These are phyloP conservation scores for Paramyrothecium sp. DNA, from an alignment of 2,329 filamentous ascomycete genomes.

Conservation along the genomic window DNA sequence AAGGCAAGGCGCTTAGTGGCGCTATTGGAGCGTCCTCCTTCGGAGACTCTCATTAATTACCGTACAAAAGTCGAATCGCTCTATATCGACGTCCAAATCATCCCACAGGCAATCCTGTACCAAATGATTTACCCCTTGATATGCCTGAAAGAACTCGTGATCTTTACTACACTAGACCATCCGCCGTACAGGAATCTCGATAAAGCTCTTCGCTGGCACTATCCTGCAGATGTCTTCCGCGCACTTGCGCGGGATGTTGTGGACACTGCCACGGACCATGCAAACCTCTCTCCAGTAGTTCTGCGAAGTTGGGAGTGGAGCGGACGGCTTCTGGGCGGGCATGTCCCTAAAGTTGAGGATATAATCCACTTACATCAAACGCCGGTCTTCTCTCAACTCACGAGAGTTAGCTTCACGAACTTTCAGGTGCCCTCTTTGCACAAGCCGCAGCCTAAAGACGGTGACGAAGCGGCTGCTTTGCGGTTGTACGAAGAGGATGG, in stretches of 20 bases:
- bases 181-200: slow-evolving; percentile 63
- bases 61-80: slow-evolving; percentile 68
- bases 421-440: slow-evolving; percentile 55
- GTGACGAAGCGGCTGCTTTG: slow-evolving; percentile 27
- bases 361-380: slow-evolving; percentile 52
- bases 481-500: slow-evolving; percentile 37
- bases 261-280: slow-evolving; percentile 25
- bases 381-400: slow-evolving; percentile 54
- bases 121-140: slow-evolving; percentile 63
- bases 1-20: slow-evolving; percentile 44
- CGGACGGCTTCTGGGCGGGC: slow-evolving; percentile 47
- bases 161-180: slow-evolving; percentile 69
- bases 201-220: slow-evolving; percentile 64
- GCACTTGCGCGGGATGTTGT: slow-evolving; percentile 55
- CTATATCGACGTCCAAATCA: slow-evolving; percentile 68
- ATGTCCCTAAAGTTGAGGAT: slow-evolving; percentile 44
- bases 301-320: slow-evolving; percentile 63
- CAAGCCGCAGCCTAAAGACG: slow-evolving; percentile 29
- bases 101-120: slow-evolving; percentile 39
- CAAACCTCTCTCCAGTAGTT: slow-evolving; percentile 29
- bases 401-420: slow-evolving; percentile 60
- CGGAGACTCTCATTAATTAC: slow-evolving; percentile 59
- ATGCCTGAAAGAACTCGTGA: slow-evolving; percentile 66
- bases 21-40: slow-evolving; percentile 54
- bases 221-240: slow-evolving; percentile 64